phyloP scores from a whole-genome alignment of 2,329 filamentous ascomycete species.

The Microthyrium microscopicum region DNA sequence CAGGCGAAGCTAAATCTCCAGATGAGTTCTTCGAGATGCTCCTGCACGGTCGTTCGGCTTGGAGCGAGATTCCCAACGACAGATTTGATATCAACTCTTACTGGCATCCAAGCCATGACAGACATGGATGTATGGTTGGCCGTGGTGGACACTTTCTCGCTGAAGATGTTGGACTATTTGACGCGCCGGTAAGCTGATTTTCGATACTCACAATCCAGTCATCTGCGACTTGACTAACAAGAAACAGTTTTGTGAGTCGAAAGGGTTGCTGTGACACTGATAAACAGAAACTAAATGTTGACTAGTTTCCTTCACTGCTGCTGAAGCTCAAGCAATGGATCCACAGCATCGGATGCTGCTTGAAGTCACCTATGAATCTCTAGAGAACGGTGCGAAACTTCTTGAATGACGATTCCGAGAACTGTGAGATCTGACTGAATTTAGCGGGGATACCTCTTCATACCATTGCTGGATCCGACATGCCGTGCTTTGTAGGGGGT shows the following conservation, averaged over 20 bases:
- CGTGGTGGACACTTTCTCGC: slow-evolving; percentile 3
- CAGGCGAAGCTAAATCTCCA: slow-evolving; percentile 12
- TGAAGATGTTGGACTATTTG: slow-evolving; percentile 3
- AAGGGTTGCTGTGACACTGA: too few species aligned
- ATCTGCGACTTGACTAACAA: too few species aligned
- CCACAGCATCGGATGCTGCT: slow-evolving; percentile 6
- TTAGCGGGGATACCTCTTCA: neutral
- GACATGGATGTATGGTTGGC: neutral
- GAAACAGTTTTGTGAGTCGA: too few species aligned
- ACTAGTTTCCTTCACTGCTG: slow-evolving; percentile 4
- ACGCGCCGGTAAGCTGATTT: too few species aligned
- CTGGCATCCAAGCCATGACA: neutral
- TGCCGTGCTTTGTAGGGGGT: neutral
- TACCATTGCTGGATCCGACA: neutral
- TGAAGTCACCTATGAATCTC: slow-evolving; percentile 2
- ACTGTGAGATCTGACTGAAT: neutral
- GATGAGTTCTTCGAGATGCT: slow-evolving; percentile 18
- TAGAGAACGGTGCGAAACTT: slow-evolving; percentile 2
- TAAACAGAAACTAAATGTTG: too few species aligned
- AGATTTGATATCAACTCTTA: slow-evolving; percentile 6
- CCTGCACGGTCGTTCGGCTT: slow-evolving; percentile 11
- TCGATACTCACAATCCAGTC: too few species aligned
- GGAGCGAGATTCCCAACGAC: neutral
- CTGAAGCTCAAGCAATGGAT: slow-evolving; percentile 4
- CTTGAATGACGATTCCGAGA: neutral